A percentile compares a stretch with the other conserved stretches of the same genome.
phyloP scores from a whole-genome alignment of 2,329 filamentous ascomycete species.

The Diaporthe humulicola region DNA sequence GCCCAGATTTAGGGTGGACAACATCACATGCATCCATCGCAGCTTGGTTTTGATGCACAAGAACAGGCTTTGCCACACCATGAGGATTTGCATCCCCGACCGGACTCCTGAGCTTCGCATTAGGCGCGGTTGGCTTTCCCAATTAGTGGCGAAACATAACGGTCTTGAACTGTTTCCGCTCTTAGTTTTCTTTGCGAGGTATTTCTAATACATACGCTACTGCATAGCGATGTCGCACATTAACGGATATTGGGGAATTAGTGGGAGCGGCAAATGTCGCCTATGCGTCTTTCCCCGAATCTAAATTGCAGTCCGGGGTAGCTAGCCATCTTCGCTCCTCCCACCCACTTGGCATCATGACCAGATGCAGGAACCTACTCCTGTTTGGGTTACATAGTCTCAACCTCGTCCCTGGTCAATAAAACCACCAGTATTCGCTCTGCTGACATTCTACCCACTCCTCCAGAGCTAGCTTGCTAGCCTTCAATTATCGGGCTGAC shows the following conservation, averaged over 20 bases:
- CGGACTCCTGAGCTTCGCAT: constrained; percentile 13
- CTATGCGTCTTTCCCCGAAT: constrained; percentile 10
- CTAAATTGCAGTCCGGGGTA: not conserved
- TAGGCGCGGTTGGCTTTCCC: not conserved
- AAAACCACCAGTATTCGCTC: not conserved
- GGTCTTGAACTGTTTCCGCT: not conserved
- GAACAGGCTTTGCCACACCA: not conserved
- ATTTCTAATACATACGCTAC: constrained; percentile 4
- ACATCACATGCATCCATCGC: too few species aligned
- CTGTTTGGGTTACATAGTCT: constrained; percentile 21
- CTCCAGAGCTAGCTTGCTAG: not conserved
- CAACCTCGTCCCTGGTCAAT: not conserved
- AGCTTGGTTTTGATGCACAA: not conserved
- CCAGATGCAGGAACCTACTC: constrained; percentile 8
- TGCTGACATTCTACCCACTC: not conserved
- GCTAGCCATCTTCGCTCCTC: not conserved
- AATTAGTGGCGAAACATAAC: not conserved
- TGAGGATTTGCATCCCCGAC: not conserved
- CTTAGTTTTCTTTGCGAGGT: constrained; percentile 6
- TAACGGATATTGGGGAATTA: constrained; percentile 20
- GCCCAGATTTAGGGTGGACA: too few species aligned
- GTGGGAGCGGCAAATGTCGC: not conserved
- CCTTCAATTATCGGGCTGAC: constrained; percentile 19
- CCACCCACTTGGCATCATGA: not conserved
- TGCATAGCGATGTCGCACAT: constrained; percentile 8